Conservation (phyloP, 805 yeast species). For the Naumovozyma dairenensis region DNA sequence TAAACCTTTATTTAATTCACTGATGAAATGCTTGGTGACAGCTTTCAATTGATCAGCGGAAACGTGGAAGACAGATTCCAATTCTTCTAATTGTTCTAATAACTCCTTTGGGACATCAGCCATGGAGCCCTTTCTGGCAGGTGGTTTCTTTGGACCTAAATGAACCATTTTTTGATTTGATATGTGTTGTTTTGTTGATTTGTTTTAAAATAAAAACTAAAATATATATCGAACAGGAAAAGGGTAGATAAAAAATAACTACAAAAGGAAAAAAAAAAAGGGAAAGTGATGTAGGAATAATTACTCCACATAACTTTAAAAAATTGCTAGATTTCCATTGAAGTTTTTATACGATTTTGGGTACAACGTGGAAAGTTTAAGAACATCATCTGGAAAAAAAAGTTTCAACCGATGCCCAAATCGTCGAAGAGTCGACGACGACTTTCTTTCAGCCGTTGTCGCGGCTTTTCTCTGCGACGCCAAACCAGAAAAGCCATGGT, state of each 20-base stretch:
- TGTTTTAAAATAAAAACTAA: neutral
- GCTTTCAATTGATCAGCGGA: slow-evolving; percentile 47
- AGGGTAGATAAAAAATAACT: neutral
- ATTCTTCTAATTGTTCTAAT: slow-evolving; percentile 44
- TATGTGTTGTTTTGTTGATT: neutral
- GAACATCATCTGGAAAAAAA: neutral
- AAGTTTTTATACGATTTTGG: too few relatives aligned
- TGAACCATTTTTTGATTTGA: slow-evolving; percentile 49
- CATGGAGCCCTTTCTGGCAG: slow-evolving; percentile 61
- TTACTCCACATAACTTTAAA: too few relatives aligned
- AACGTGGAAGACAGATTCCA: slow-evolving; percentile 57
- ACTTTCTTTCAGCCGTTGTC: too few relatives aligned
- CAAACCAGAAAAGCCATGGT: too few relatives aligned
- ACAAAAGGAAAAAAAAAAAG: neutral
- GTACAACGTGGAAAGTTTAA: neutral
- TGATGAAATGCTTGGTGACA: slow-evolving; percentile 66
- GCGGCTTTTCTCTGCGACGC: too few relatives aligned
- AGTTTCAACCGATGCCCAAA: too few relatives aligned
- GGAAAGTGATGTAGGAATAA: neutral
- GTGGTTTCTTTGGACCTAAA: slow-evolving; percentile 77
- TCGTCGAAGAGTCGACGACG: too few relatives aligned
- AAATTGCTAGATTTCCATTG: too few relatives aligned
- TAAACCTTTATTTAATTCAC: slow-evolving; percentile 75
- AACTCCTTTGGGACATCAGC: slow-evolving; percentile 59
- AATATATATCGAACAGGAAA: neutral